Evolutionary conservation across 2,329 filamentous ascomycete genomes (phyloP), one percentile per base, ranked within the genome.

Genomic region (Diplodia seriata): DNA sequence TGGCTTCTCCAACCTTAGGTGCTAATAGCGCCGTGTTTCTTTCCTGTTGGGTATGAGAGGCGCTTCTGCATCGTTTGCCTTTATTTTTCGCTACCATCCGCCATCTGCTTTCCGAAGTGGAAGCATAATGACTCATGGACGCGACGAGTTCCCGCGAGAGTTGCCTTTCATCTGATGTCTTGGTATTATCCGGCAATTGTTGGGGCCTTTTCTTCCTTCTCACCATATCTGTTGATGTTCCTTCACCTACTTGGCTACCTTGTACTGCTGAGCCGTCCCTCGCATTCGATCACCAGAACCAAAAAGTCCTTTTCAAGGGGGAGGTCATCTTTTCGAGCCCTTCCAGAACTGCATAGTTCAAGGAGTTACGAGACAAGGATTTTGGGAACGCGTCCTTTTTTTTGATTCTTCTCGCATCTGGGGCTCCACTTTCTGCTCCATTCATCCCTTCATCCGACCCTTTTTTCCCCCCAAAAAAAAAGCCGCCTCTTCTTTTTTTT

Each of bases 151-250:
- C n/a, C 18, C 23, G 36, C 14, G 12, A 63, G n/a, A 63, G n/a
- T 29, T 51, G 23, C 59, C n/a, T 31, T 53, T 63, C 20, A 38
- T 14, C 31, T 63, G 50, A 38, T 11, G 26, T 20, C 38, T 62
- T 62, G 57, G 57, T 49, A 43, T 38, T 51, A 29, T 38, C 9
- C n/a, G n/a, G 33, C 43, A 50, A 38, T 36, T 49, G 33, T 63
- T 50, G 26, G 59, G 43, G 29, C 26, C 47, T n/a, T 63, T 51
- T 51, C 14, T 38, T 38, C 8, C 47, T 15, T 33, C 26, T 51
- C 18, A 51, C 47, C 43, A 51, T 38, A n/a, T 51, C 33, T 51
- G 59, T 51, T 51, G 43, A 63, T 63, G 47, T 63, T 31, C 23
- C 9, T 62, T 50, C 23, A 12, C 57, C 18, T 50, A 9, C 47